Base-by-base conservation (phyloP, 2,329 filamentous ascomycete genomes). In the Trichoderma atrobrunneum region DNA sequence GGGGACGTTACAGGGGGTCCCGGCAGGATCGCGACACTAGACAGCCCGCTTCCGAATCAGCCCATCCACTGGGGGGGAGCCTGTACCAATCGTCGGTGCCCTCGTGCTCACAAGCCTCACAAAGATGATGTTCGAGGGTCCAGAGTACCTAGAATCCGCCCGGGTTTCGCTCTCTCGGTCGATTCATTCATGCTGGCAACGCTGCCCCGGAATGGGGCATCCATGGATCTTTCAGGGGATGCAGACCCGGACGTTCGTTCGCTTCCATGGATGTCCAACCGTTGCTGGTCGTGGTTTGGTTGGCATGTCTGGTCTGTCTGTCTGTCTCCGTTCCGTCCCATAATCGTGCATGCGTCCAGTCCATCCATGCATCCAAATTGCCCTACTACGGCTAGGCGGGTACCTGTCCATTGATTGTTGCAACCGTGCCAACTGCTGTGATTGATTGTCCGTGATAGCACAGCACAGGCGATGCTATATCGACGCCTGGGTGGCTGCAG, bases 401-500 rank as follows among this genome's bases (percentile, higher is more conserved):
- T 39, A 57, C 32, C 64, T 57, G 24, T 48, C 56, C 66, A 61
- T 26, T 61, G 66, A 69, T 61, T 69, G 36, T 57, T 34, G 54
- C 65, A 68, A 39, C 54, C 54, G 34, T 32, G 18, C 56, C 57
- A 54, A 57, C 48, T 66, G 63, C 43, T 61, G 56, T 61, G 56
- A 34, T 34, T 61, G 54, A 34, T 51, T 61, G 66, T 61, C 28
- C 66, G 54, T 69, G n/a, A 54, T 54, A 24, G 48, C 56, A 30
- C 32, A 34, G 34, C 5, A 6, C 34, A 36, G 34, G 66, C 60
- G 48, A 57, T 60, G 51, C 21, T 60, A 71, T 34, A 54, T 64
- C n/a, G 59, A 71, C 61, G 69, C 61, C 69, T 71, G 69, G 69
- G 61, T 72, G 71, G 66, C 71, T 65, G 60, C 71, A 72, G 71